Evolutionary conservation across 2,329 filamentous ascomycete genomes (phyloP).

Genomic region (Talaromyces sp.): DNA sequence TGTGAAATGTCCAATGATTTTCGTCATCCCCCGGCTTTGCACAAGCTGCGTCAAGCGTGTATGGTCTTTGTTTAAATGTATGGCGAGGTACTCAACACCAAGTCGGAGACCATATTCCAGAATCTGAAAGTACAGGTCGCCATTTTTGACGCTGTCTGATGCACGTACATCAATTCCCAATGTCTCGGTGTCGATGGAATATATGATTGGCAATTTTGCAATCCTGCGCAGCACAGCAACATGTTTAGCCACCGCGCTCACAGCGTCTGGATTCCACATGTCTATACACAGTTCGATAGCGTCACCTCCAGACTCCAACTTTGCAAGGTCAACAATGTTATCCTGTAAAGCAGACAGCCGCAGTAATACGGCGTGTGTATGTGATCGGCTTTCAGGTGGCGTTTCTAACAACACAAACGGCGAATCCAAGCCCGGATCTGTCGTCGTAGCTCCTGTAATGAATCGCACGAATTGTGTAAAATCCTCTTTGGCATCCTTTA

Average conservation of each 20-base stretch:
- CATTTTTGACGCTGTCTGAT: constrained; percentile 15
- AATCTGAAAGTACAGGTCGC: constrained; percentile 33
- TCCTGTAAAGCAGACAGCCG: constrained; percentile 36
- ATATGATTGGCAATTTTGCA: constrained; percentile 56
- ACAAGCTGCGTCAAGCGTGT: constrained; percentile 27
- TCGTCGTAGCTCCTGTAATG: constrained; percentile 53
- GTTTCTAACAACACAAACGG: constrained; percentile 60
- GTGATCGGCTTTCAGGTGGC: constrained; percentile 55
- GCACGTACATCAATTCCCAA: constrained; percentile 20
- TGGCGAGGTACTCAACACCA: constrained; percentile 40
- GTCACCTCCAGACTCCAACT: constrained; percentile 58
- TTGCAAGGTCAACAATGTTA: constrained; percentile 43
- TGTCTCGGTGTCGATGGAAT: constrained; percentile 48
- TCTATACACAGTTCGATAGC: constrained; percentile 61
- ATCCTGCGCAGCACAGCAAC: constrained; percentile 58
- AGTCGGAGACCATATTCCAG: constrained; percentile 39
- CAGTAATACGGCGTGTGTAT: constrained; percentile 43
- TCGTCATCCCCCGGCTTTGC: constrained; percentile 37
- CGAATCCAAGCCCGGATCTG: constrained; percentile 55
- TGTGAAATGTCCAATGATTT: constrained; percentile 39
- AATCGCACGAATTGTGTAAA: constrained; percentile 59
- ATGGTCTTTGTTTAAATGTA: constrained; percentile 35
- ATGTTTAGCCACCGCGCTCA: constrained; percentile 52
- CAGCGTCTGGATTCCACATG: constrained; percentile 51
- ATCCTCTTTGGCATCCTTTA: constrained; percentile 56